These are phyloP conservation scores for Macrolepiota fuliginosa DNA, from an alignment of 768 basidiomycete genomes.

Conservation along the genomic window DNA sequence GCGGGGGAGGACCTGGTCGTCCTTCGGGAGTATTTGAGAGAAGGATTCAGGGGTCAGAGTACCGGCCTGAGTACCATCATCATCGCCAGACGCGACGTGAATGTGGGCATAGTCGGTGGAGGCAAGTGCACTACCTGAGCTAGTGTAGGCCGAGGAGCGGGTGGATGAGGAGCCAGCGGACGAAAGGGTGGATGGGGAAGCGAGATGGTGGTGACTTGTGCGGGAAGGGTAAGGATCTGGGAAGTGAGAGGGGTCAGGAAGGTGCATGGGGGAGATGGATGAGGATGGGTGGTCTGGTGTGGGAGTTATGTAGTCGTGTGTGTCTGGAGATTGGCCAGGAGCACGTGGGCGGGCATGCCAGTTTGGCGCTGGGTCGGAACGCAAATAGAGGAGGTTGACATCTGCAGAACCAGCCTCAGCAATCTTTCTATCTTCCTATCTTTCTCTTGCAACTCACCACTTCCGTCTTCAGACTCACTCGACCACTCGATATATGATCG, in stretches of 20 bases:
- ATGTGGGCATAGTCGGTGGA: slow-evolving; percentile 65
- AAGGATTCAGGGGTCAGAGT: slow-evolving; percentile 67
- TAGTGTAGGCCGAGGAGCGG: slow-evolving; percentile 73
- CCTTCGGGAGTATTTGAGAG: slow-evolving; percentile 57
- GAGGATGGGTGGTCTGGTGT: slow-evolving; percentile 23
- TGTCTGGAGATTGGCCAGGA: slow-evolving; percentile 2
- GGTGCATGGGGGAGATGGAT: slow-evolving; percentile 37
- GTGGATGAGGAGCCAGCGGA: slow-evolving; percentile 75
- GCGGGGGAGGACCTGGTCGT: slow-evolving; percentile 42
- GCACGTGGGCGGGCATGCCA: slow-evolving; percentile 9
- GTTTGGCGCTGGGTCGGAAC: slow-evolving; percentile 8
- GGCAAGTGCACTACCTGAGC: slow-evolving; percentile 58
- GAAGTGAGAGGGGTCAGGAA: slow-evolving; percentile 66
- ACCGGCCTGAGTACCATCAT: slow-evolving; percentile 37
- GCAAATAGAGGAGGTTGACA: slow-evolving; percentile 5
- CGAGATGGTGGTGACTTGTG: slow-evolving; percentile 39
- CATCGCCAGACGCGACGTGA: slow-evolving; percentile 63
- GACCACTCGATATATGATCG: slow-evolving; percentile 7
- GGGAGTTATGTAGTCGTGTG: slow-evolving; percentile 1
- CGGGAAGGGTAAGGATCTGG: slow-evolving; percentile 73
- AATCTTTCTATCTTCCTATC: no score
- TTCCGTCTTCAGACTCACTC: slow-evolving; percentile 8
- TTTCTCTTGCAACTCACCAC: neutral
- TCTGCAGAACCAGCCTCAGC: slow-evolving; percentile 4
- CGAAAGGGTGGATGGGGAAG: slow-evolving; percentile 57